phyloP scores from a whole-genome alignment of 495 filamentous ascomycete species.

The Podospora pseudoanserina region DNA sequence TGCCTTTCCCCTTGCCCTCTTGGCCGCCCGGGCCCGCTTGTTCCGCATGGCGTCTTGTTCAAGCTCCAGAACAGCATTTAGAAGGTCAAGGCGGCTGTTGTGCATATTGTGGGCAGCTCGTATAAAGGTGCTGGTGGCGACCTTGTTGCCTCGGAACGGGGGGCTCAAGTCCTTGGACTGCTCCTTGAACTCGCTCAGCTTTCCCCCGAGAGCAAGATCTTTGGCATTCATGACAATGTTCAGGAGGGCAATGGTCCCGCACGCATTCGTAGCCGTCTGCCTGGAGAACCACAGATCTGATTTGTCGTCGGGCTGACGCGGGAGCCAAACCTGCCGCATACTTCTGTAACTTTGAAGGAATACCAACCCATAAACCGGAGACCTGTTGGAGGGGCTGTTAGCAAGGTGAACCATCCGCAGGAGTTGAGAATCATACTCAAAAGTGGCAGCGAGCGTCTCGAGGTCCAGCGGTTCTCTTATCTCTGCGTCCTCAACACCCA shows the following conservation, averaged over 20 bases:
- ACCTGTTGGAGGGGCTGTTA: slow-evolving; percentile 34
- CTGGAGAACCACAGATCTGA: slow-evolving; percentile 82
- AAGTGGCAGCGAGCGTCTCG: slow-evolving; percentile 63
- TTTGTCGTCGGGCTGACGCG: slow-evolving; percentile 50
- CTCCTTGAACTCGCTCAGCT: slow-evolving; percentile 65
- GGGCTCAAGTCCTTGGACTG: slow-evolving; percentile 66
- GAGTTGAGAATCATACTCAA: slow-evolving; percentile 53
- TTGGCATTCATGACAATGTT: slow-evolving; percentile 86
- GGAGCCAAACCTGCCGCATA: slow-evolving; percentile 41
- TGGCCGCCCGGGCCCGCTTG: slow-evolving; percentile 54
- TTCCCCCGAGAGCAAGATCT: slow-evolving; percentile 58
- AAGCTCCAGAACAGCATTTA: slow-evolving; percentile 69
- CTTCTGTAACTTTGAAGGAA: slow-evolving; percentile 74
- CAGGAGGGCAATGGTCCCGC: slow-evolving; percentile 81
- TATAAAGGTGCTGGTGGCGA: slow-evolving; percentile 72
- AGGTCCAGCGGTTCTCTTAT: slow-evolving; percentile 76
- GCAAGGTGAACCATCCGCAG: background rate
- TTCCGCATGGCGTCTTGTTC: slow-evolving; percentile 22
- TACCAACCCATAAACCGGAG: slow-evolving; percentile 76
- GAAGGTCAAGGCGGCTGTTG: slow-evolving; percentile 70
- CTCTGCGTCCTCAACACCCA: slow-evolving; percentile 69
- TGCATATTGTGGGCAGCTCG: slow-evolving; percentile 84
- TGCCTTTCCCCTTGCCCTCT: slow-evolving; percentile 4
- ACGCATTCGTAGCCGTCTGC: slow-evolving; percentile 79
- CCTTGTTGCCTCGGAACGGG: slow-evolving; percentile 66